A percentile compares a stretch with the other conserved stretches of the same genome.
Conservation (phyloP, 805 yeast genomes). For the Clavispora santaluciae region DNA sequence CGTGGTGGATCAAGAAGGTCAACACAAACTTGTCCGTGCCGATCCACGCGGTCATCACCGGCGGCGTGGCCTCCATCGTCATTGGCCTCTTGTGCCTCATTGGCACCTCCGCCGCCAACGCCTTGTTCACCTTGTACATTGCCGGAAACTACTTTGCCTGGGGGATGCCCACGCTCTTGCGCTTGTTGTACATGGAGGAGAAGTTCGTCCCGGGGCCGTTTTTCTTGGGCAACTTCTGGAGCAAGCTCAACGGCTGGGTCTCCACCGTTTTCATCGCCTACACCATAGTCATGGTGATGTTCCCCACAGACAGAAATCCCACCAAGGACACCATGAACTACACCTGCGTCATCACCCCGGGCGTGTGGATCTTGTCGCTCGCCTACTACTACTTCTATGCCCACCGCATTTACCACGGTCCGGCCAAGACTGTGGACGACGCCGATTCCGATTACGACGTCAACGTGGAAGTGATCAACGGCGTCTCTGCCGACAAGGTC, state of each 20-base stretch:
- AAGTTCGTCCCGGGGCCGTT: conserved; percentile 65
- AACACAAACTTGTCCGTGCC: conserved; percentile 58
- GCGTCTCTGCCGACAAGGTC: not conserved
- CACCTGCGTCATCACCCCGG: conserved; percentile 59
- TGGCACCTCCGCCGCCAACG: conserved; percentile 56
- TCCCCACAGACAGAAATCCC: conserved; percentile 48
- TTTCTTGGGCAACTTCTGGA: conserved; percentile 48
- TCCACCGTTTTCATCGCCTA: conserved; percentile 49
- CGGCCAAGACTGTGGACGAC: conserved; percentile 29
- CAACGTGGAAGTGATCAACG: not conserved
- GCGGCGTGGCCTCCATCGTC: conserved; percentile 43
- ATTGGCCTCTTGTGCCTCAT: conserved; percentile 58
- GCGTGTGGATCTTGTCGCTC: conserved; percentile 52
- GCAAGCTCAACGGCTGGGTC: conserved; percentile 41
- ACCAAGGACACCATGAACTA: conserved; percentile 58
- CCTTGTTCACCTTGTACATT: conserved; percentile 61
- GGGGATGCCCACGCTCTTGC: conserved; percentile 52
- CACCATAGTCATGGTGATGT: conserved; percentile 54
- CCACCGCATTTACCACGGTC: conserved; percentile 54
- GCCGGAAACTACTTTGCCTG: conserved; percentile 62
- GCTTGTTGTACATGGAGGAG: conserved; percentile 41
- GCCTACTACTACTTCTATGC: conserved; percentile 51
- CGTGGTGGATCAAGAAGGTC: conserved; percentile 48
- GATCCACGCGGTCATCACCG: conserved; percentile 49
- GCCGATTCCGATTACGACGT: conserved; percentile 3